phyloP scores from a whole-genome alignment of 306 rosid genomes.

The Carpinus viminea region DNA sequence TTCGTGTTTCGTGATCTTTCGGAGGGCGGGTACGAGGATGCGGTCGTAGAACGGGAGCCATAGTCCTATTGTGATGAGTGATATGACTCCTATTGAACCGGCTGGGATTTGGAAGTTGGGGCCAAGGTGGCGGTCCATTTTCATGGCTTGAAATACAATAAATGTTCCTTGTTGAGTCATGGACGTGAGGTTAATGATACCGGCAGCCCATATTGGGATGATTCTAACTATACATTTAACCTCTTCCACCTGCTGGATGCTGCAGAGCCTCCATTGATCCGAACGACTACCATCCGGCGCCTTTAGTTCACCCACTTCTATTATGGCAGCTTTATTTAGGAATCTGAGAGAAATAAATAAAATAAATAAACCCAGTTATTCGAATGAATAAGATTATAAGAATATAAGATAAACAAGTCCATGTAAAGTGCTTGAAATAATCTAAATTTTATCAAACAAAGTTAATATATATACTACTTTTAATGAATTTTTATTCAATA shows the following conservation, averaged over 20 bases:
- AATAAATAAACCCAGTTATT: not conserved
- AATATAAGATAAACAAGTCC: too few species aligned
- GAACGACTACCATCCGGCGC: constrained; percentile 45
- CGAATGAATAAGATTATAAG: too few species aligned
- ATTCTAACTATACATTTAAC: constrained; percentile 49
- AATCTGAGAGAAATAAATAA: constrained; percentile 21
- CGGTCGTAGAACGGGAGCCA: constrained; percentile 66
- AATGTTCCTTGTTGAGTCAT: constrained; percentile 55
- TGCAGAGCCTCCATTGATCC: constrained; percentile 50
- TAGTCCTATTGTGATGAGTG: constrained; percentile 40
- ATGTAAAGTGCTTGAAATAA: too few species aligned
- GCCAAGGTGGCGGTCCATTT: constrained; percentile 73
- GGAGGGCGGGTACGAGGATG: constrained; percentile 43
- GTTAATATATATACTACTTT: too few species aligned
- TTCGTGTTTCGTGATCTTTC: constrained; percentile 50
- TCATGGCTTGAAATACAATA: constrained; percentile 60
- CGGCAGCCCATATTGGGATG: constrained; percentile 56
- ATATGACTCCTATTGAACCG: constrained; percentile 56
- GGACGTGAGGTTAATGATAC: constrained; percentile 43
- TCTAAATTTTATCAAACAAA: too few species aligned
- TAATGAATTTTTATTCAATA: too few species aligned
- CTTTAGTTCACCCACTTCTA: constrained; percentile 49
- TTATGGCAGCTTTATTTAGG: constrained; percentile 59
- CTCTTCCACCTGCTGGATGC: constrained; percentile 75
- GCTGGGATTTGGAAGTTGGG: constrained; percentile 66